These are phyloP conservation scores for Aplosporella prunicola DNA, from an alignment of 2,329 filamentous ascomycete species.

Conservation along the genomic window DNA sequence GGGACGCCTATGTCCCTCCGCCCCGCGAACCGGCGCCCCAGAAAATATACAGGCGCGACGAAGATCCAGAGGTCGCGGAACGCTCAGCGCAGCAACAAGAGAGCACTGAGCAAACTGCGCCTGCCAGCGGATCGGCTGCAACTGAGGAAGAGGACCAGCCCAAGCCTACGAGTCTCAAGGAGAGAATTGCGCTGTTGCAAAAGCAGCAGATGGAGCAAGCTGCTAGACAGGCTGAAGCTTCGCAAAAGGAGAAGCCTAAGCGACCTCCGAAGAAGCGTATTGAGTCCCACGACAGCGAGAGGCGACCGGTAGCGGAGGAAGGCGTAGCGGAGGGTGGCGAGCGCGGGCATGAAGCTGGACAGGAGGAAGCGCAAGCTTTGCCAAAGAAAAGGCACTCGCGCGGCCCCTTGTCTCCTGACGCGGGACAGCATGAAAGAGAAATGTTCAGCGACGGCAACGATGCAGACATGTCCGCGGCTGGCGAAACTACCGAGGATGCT, in stretches of 20 bases:
- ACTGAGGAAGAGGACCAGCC: conserved; percentile 65
- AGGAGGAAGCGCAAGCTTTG: conserved; percentile 28
- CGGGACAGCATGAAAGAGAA: conserved; percentile 38
- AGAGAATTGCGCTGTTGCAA: conserved; percentile 87
- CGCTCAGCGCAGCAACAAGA: conserved; percentile 57
- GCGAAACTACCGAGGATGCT: conserved; percentile 52
- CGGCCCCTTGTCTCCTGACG: conserved; percentile 31
- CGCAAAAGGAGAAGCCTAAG: conserved; percentile 78
- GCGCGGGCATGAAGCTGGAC: conserved; percentile 23
- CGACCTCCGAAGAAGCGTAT: conserved; percentile 56
- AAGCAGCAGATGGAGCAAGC: conserved; percentile 90
- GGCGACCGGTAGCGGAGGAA: conserved; percentile 20
- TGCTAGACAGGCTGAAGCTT: conserved; percentile 66
- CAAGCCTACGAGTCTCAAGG: conserved; percentile 87
- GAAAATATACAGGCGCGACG: conserved; percentile 76
- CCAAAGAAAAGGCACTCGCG: conserved; percentile 28
- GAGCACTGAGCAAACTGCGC: conserved; percentile 58
- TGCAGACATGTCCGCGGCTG: conserved; percentile 55
- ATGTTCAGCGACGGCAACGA: conserved; percentile 54
- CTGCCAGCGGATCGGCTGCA: conserved; percentile 36
- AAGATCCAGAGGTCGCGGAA: conserved; percentile 61
- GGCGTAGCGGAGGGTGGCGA: conserved; percentile 22
- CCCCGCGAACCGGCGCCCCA: conserved; percentile 59
- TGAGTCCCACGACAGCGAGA: conserved; percentile 34
- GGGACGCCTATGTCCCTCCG: conserved; percentile 80